A percentile compares a stretch with the other conserved stretches of the same genome.
phyloP scores from a whole-genome alignment of 441 rosid genomes.

The Aquilaria agallochum region DNA sequence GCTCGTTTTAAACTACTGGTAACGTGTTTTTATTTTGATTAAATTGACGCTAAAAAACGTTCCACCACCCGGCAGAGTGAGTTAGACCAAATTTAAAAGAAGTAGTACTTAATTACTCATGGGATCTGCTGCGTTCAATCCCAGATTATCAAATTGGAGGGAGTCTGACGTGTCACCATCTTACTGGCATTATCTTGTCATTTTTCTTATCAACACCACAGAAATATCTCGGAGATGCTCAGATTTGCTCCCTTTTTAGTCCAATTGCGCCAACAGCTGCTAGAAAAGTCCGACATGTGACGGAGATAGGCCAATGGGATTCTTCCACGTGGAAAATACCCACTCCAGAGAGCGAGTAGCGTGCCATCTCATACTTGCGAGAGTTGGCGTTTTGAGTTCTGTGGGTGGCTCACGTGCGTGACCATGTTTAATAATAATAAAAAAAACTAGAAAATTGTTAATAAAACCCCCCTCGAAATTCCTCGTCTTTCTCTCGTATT shows the following conservation, averaged over 20 bases:
- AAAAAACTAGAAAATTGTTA: no score
- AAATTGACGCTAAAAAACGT: no score
- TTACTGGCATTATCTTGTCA: neutral
- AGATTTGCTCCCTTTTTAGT: slow-evolving; percentile 7
- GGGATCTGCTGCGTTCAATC: neutral
- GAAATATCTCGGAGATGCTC: slow-evolving; percentile 7
- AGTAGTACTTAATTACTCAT: neutral
- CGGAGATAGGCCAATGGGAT: slow-evolving; percentile 27
- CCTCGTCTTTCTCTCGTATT: no score
- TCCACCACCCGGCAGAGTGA: neutral
- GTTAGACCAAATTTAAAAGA: neutral
- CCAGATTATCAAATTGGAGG: neutral
- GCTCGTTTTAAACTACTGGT: no score
- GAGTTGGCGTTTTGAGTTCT: neutral
- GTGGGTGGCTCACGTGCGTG: slow-evolving; percentile 20
- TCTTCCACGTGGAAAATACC: slow-evolving; percentile 30
- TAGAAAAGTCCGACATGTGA: slow-evolving; percentile 22
- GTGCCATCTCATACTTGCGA: neutral
- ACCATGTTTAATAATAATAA: slow-evolving; percentile 14
- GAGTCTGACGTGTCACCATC: neutral
- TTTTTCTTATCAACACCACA: slow-evolving; percentile 5
- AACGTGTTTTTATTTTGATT: no score
- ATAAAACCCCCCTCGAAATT: neutral
- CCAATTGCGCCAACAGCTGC: neutral
- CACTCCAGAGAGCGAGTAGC: slow-evolving; percentile 21